Evolutionary conservation across 345 rosid species (phyloP).

Genomic region (Populus davidiana): DNA sequence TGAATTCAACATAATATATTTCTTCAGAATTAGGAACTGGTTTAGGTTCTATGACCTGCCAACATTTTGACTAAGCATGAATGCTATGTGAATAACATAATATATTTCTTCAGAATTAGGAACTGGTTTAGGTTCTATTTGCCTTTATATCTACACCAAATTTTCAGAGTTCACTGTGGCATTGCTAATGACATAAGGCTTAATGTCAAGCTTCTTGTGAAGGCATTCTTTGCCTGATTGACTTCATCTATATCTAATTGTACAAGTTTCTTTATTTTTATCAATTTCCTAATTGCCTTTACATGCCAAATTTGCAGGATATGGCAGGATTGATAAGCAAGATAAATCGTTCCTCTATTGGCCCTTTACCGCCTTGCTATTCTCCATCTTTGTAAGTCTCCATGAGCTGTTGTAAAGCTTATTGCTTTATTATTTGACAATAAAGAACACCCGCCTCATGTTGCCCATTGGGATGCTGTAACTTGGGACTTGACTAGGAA

Average conservation of each 20-base stretch:
- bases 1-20: not conserved
- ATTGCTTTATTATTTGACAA: constrained; percentile 9
- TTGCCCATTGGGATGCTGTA: not conserved
- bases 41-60: not conserved
- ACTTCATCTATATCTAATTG: not conserved
- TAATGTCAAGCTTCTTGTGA: not conserved
- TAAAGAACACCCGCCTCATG: not conserved
- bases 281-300: constrained; percentile 16
- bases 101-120: not conserved
- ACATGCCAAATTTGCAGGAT: constrained; percentile 53
- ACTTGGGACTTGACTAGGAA: not conserved
- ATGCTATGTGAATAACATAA: not conserved
- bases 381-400: constrained; percentile 84
- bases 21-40: not conserved
- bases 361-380: constrained; percentile 90
- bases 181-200: not conserved
- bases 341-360: constrained; percentile 96
- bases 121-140: not conserved
- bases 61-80: not conserved
- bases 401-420: constrained; percentile 1
- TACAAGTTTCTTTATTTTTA: constrained; percentile 2
- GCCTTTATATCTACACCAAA: not conserved
- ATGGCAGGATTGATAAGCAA: constrained; percentile 99
- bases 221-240: constrained; percentile 2
- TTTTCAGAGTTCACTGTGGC: not conserved